Evolutionary conservation across 371 early-diverging fungal species (phyloP).

Genomic region (Chytridium lagenaria): DNA sequence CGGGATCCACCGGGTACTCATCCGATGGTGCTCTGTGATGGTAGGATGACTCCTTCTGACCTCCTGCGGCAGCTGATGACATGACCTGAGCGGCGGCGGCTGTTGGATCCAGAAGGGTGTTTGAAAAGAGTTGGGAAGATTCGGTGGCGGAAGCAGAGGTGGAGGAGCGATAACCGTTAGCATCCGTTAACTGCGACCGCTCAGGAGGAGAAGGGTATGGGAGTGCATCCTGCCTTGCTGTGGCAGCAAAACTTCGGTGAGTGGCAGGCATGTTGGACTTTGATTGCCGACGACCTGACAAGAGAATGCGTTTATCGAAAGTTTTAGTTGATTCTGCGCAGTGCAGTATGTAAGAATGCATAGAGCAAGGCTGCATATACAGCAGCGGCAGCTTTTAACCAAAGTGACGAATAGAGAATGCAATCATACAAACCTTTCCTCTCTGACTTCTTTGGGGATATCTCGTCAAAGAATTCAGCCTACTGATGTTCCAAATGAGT

Average conservation of each 20-base stretch:
- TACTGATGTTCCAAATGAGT: too few relatives aligned
- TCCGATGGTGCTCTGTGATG: conserved; percentile 5
- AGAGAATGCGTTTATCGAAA: too few relatives aligned
- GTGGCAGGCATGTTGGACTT: conserved; percentile 1
- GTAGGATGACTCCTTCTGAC: not conserved
- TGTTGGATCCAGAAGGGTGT: conserved; percentile 6
- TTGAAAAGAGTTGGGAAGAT: conserved; percentile 2
- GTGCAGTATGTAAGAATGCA: too few relatives aligned
- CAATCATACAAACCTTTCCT: too few relatives aligned
- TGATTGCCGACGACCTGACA: too few relatives aligned
- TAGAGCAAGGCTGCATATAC: too few relatives aligned
- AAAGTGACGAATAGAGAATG: too few relatives aligned
- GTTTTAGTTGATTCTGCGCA: too few relatives aligned
- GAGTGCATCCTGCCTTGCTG: conserved; percentile 12
- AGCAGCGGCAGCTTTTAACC: too few relatives aligned
- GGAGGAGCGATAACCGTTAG: not conserved
- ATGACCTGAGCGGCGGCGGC: conserved; percentile 18
- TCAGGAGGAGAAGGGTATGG: conserved; percentile 17
- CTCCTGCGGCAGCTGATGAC: not conserved
- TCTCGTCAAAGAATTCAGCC: too few relatives aligned
- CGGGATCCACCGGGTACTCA: conserved; percentile 17
- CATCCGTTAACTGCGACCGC: not conserved
- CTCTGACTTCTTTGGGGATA: too few relatives aligned
- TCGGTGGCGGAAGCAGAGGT: not conserved
- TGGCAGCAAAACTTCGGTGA: not conserved